phyloP scores from a whole-genome alignment of 2,329 filamentous ascomycete species.

The Claviceps capensis region DNA sequence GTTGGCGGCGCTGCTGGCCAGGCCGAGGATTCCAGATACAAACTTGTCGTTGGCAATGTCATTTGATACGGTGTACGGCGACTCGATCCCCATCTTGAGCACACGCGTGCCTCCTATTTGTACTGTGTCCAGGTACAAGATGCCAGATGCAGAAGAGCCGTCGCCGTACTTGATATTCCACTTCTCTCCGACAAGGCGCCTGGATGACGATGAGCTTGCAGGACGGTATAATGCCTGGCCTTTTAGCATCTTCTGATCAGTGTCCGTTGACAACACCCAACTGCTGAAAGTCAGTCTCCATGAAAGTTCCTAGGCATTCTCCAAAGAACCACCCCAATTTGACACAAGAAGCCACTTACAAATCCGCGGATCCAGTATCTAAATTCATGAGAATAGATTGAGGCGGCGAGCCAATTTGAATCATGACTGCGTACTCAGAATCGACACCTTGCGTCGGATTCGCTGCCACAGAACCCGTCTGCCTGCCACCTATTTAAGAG shows the following conservation, averaged over 20 bases:
- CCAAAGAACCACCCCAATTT: background rate
- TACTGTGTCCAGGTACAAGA: conserved; percentile 53
- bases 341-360: conserved; percentile 14
- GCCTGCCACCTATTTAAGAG: conserved; percentile 2
- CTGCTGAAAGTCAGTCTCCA: conserved; percentile 19
- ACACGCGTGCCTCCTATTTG: conserved; percentile 45
- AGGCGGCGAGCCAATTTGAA: conserved; percentile 43
- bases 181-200: conserved; percentile 24
- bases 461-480: conserved; percentile 13
- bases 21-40: conserved; percentile 22
- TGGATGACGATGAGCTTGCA: conserved; percentile 25
- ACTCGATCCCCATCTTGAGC: conserved; percentile 49
- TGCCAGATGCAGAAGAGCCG: conserved; percentile 46
- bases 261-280: conserved; percentile 54
- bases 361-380: conserved; percentile 48
- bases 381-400: conserved; percentile 53
- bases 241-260: conserved; percentile 28
- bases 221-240: conserved; percentile 47
- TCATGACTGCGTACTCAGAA: conserved; percentile 44
- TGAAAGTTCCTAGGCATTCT: background rate
- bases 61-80: conserved; percentile 43
- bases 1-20: conserved; percentile 20
- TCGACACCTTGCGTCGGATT: conserved; percentile 27
- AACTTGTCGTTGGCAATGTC: conserved; percentile 22
- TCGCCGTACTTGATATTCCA: conserved; percentile 56